A percentile compares a stretch with the other conserved stretches of the same genome.
Evolutionary conservation across 495 filamentous ascomycete species (phyloP).

Genomic region (Tuber magnatum): DNA sequence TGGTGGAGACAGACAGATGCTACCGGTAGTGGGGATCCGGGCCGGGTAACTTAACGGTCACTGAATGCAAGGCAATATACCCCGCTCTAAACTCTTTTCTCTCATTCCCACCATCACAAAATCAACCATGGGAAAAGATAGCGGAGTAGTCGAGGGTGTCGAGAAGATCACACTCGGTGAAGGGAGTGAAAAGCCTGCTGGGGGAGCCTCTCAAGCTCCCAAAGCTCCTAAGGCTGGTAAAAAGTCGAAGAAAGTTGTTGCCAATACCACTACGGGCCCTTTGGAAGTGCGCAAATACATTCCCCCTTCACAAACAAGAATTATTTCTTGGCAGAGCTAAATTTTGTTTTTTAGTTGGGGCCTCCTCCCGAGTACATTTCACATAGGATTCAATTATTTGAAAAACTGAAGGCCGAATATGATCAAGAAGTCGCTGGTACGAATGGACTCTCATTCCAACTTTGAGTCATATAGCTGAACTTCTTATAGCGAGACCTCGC

Average conservation of each 20-base stretch:
- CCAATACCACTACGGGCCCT: constrained; percentile 36
- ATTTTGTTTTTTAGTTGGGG: constrained; percentile 45
- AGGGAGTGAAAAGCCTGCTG: background rate
- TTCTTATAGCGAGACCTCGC: constrained; percentile 49
- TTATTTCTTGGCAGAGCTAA: constrained; percentile 14
- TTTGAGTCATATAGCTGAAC: constrained; percentile 4
- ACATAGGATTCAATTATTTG: constrained; percentile 77
- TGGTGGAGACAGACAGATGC: background rate
- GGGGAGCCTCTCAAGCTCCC: background rate
- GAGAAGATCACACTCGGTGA: constrained; percentile 49
- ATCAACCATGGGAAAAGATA: constrained; percentile 24
- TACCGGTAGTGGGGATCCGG: too few relatives aligned
- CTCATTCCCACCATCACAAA: constrained; percentile 2
- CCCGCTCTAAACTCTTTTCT: background rate
- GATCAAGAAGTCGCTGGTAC: constrained; percentile 59
- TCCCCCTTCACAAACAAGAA: background rate
- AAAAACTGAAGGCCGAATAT: constrained; percentile 73
- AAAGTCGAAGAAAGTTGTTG: constrained; percentile 46
- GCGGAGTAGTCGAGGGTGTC: constrained; percentile 44
- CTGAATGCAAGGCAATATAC: background rate
- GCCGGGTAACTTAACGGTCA: background rate
- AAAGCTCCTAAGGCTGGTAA: constrained; percentile 42
- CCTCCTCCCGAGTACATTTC: constrained; percentile 72
- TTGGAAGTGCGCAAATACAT: constrained; percentile 44
- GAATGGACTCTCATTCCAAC: constrained; percentile 5